Conservation (phyloP, 768 basidiomycete species). For the Cyclocybe cylindracea region DNA sequence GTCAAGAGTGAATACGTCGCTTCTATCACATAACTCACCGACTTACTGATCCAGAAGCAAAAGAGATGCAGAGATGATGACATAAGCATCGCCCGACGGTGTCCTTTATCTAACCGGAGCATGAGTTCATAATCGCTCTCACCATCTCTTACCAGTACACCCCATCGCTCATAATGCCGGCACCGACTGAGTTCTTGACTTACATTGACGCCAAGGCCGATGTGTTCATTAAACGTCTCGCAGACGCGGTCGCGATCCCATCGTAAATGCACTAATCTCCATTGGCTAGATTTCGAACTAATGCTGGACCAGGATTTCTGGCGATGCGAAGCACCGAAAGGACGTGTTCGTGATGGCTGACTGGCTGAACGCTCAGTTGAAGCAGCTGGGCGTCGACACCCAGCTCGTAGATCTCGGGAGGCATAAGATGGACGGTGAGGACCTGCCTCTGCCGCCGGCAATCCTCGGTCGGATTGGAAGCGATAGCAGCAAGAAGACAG, state of each 20-base stretch:
- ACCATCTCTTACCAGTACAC: conserved; percentile 3
- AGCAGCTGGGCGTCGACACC: conserved; percentile 77
- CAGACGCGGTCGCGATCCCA: conserved; percentile 83
- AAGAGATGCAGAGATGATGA: too few relatives aligned
- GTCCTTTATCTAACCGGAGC: too few relatives aligned
- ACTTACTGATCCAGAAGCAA: too few relatives aligned
- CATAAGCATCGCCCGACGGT: too few relatives aligned
- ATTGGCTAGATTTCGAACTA: background rate
- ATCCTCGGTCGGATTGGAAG: conserved; percentile 82
- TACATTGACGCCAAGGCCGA: conserved; percentile 71
- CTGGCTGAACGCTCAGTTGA: conserved; percentile 77
- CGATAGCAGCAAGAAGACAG: conserved; percentile 89
- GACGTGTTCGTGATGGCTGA: conserved; percentile 87
- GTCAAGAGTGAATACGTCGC: too few relatives aligned
- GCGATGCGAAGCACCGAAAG: conserved; percentile 67
- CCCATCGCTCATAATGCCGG: conserved; percentile 38
- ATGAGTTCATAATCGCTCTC: background rate
- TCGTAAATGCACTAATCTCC: conserved; percentile 43
- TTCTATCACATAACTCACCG: too few relatives aligned
- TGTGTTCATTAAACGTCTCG: conserved; percentile 75
- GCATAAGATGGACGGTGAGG: conserved; percentile 67
- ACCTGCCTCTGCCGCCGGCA: conserved; percentile 75
- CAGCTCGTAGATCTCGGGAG: conserved; percentile 74
- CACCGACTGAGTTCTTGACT: conserved; percentile 47
- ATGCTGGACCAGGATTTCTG: conserved; percentile 52